Conservation (phyloP, 2,329 filamentous ascomycete genomes). For the Lasiodiplodia sp. region DNA sequence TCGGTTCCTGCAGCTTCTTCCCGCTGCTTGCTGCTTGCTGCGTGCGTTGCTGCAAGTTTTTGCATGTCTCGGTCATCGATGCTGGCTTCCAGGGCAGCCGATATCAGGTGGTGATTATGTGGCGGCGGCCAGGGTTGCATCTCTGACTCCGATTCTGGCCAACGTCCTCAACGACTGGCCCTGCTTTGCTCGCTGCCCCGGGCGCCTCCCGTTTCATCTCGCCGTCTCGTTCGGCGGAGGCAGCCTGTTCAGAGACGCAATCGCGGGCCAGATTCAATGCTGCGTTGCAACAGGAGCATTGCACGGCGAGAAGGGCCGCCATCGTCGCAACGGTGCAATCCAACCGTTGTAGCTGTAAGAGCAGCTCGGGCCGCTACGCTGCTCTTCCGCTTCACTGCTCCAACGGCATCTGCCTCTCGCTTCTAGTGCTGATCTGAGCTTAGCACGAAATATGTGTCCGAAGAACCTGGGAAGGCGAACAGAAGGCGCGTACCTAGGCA, state of each 20-base stretch:
- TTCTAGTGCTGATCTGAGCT: conserved; percentile 20
- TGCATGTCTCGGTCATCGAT: background rate
- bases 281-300: conserved; percentile 12
- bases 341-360: background rate
- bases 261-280: background rate
- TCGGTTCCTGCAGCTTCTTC: conserved; percentile 22
- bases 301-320: no score
- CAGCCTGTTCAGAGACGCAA: background rate
- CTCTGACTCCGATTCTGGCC: background rate
- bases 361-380: background rate
- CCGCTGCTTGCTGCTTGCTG: background rate
- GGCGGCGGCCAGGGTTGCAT: conserved; percentile 24
- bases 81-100: conserved; percentile 3
- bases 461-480: background rate
- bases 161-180: background rate
- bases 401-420: background rate
- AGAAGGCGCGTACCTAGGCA: background rate
- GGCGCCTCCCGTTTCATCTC: conserved; percentile 10
- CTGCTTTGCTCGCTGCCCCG: background rate
- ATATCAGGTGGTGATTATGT: conserved; percentile 25
- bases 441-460: conserved; percentile 1
- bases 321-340: conserved; percentile 1
- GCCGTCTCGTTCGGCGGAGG: background rate
- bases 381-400: background rate
- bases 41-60: background rate